Conservation (phyloP, 2,329 filamentous ascomycete genomes). For the Aspergillus uvarum region DNA sequence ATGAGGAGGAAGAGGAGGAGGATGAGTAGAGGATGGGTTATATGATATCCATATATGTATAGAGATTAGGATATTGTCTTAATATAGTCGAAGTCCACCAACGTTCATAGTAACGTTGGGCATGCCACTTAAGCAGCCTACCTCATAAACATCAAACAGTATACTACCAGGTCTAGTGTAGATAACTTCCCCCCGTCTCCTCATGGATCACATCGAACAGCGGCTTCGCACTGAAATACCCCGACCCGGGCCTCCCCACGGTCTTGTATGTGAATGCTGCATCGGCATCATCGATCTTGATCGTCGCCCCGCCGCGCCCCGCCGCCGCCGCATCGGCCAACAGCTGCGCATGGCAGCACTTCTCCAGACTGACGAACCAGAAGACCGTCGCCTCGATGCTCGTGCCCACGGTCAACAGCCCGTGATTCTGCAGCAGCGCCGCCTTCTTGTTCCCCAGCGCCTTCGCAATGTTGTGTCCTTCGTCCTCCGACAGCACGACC, state of each 20-base stretch:
- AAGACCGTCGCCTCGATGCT: conserved; percentile 54
- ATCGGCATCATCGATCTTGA: conserved; percentile 68
- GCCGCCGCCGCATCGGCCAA: conserved; percentile 53
- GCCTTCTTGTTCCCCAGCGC: conserved; percentile 52
- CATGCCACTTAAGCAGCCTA: too few relatives aligned
- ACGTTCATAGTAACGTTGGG: too few relatives aligned
- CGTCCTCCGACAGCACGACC: conserved; percentile 53
- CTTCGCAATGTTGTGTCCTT: conserved; percentile 54
- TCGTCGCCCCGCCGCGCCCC: conserved; percentile 62
- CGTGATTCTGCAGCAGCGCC: conserved; percentile 56
- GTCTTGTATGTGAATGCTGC: conserved; percentile 66
- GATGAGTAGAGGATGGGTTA: conserved; percentile 25
- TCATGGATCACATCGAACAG: conserved; percentile 68
- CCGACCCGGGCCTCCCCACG: conserved; percentile 60
- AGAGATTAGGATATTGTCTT: too few relatives aligned
- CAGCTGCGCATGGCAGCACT: conserved; percentile 55
- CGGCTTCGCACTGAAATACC: conserved; percentile 71
- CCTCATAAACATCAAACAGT: too few relatives aligned
- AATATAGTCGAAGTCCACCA: too few relatives aligned
- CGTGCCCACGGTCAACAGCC: conserved; percentile 51
- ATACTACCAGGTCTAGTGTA: conserved; percentile 26
- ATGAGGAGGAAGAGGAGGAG: conserved; percentile 48
- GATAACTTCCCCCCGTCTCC: conserved; percentile 58
- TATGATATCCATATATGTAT: not conserved
- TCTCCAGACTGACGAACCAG: conserved; percentile 56